Conservation (phyloP, 2,329 filamentous ascomycete genomes). For the Colletotrichum coccodes region DNA sequence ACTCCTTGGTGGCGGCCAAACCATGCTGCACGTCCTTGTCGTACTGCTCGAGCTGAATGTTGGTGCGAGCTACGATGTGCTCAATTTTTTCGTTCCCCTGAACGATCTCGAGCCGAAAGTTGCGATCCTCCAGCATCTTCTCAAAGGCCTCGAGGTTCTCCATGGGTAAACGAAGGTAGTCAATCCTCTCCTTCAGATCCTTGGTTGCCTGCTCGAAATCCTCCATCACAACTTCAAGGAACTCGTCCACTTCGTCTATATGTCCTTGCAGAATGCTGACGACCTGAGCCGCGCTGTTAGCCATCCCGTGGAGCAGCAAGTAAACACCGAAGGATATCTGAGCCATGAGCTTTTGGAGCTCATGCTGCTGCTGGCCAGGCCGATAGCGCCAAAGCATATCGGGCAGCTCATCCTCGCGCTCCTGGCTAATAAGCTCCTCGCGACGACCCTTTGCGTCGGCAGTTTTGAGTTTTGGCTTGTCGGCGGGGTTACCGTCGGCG, state of each 20-base stretch:
- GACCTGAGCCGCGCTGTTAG: slow-evolving; percentile 89
- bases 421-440: slow-evolving; percentile 74
- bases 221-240: slow-evolving; percentile 85
- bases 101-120: slow-evolving; percentile 84
- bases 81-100: slow-evolving; percentile 92
- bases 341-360: slow-evolving; percentile 87
- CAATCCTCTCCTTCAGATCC: slow-evolving; percentile 84
- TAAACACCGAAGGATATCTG: slow-evolving; percentile 96
- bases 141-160: slow-evolving; percentile 86
- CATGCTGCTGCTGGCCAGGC: slow-evolving; percentile 82
- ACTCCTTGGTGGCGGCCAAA: slow-evolving; percentile 77
- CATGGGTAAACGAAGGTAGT: slow-evolving; percentile 84
- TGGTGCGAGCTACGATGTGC: slow-evolving; percentile 85
- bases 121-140: slow-evolving; percentile 84
- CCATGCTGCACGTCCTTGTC: slow-evolving; percentile 84
- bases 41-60: slow-evolving; percentile 78
- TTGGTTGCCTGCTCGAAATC: slow-evolving; percentile 82
- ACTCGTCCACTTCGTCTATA: slow-evolving; percentile 93
- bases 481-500: slow-evolving; percentile 55
- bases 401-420: slow-evolving; percentile 76
- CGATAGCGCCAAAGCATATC: slow-evolving; percentile 81
- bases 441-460: slow-evolving; percentile 70
- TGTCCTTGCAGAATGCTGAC: slow-evolving; percentile 90
- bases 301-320: slow-evolving; percentile 83
- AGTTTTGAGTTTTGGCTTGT: slow-evolving; percentile 63